Evolutionary conservation across 371 early-diverging fungal species (phyloP), one percentile per base, ranked within the genome.

Genomic region (Mucor saturninus): DNA sequence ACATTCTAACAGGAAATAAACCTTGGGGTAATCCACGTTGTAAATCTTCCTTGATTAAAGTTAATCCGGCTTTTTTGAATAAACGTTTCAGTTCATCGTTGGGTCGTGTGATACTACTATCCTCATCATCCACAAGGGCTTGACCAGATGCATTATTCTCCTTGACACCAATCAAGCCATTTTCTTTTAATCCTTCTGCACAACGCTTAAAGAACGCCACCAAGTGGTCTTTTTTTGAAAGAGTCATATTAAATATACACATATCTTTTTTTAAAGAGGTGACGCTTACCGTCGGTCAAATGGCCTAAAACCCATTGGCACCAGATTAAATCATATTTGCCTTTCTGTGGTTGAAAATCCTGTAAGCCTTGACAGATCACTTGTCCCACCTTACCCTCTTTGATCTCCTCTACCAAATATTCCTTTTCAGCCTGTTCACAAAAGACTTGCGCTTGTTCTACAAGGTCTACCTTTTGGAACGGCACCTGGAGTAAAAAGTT

Each of bases 231-330:
- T 70, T 31, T 30, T 0, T 4, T 46, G 42, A 42, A 10, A n/a
- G 26, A 15, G 21, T 21, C 8, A 46, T n/a, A 5, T 21, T 4
- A 21, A 4, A 42, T n/a, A 11, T 42, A 42, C 42, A 37, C 13
- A 8, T 21, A 29, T 42, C 35, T 46, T 37, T 15, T 31, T 48
- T 55, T 26, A 54, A 37, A 14, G 14, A 29, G 8, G 7, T 31
- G 21, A 38, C 13, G 5, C 48, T 59, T 81, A 88, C 89, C 87
- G 65, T 92, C 92, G 2, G 89, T 91, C 70, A 93, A 76, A 64
- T 93, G 92, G 11, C 90, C 87, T 11, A 96, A 78, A 1, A 96
- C 96, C 98, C 98, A 98, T 73, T 98, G 98, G 65, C 91, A 93
- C 98, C 98, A 98, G 30, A 98, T 93, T 39, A 93, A 71, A 69